A percentile compares a stretch with the other conserved stretches of the same genome.
phyloP scores from a whole-genome alignment of 2,329 filamentous ascomycete species.

The Amauroascus niger region DNA sequence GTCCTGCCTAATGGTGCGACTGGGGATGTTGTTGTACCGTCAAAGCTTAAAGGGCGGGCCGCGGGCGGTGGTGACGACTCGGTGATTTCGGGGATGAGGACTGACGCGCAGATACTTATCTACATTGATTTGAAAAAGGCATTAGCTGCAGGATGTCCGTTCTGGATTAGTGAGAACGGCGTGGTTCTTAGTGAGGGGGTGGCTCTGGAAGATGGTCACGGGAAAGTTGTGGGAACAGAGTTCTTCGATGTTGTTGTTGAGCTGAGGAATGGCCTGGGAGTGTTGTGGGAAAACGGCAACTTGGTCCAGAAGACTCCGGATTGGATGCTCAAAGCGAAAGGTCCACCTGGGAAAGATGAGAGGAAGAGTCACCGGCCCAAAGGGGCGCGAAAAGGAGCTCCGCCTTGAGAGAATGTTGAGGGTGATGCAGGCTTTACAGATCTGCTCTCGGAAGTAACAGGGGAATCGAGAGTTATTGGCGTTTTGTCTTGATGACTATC shows the following conservation, averaged over 20 bases:
- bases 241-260: constrained; percentile 67
- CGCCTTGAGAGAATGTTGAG: constrained; percentile 11
- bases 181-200: constrained; percentile 54
- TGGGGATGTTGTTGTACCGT: constrained; percentile 16
- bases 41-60: constrained; percentile 7
- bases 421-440: constrained; percentile 9
- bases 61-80: constrained; percentile 20
- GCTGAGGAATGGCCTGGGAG: constrained; percentile 60
- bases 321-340: constrained; percentile 33
- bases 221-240: constrained; percentile 53
- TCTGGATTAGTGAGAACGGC: constrained; percentile 71
- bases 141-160: constrained; percentile 53
- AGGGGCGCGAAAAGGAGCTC: neutral
- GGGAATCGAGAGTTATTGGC: neutral
- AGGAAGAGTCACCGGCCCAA: constrained; percentile 11
- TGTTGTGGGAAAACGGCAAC: constrained; percentile 55
- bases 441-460: neutral
- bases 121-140: constrained; percentile 63
- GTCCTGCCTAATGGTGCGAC: constrained; percentile 24
- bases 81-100: constrained; percentile 73
- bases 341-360: constrained; percentile 27
- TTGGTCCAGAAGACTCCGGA: constrained; percentile 42
- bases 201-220: constrained; percentile 35
- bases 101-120: constrained; percentile 64
- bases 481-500: neutral